Base-by-base conservation (phyloP, 768 basidiomycete species). In the Calocera cornea region DNA sequence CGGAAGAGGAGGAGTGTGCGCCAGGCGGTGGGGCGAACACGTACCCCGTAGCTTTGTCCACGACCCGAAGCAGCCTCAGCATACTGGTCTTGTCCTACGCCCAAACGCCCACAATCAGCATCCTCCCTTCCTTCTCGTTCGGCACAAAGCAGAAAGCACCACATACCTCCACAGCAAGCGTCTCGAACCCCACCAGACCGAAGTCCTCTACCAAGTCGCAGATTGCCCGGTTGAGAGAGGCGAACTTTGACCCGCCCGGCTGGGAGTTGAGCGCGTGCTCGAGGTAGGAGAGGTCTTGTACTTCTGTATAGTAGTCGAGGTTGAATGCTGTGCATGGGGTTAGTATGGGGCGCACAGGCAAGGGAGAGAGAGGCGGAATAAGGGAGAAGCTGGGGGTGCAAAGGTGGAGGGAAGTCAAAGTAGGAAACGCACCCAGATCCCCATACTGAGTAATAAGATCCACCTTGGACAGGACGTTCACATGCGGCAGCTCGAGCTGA, bases 281-380 rank as follows among this genome's bases (percentile, higher is more conserved):
- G 24, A 99, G 84, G 75, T 97, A 88, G 0, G 88, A 87, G 0
- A 99, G 81, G 74, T 99, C 95, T 76, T 97, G 94, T 0, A 97
- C 97, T 77, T 99, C 94, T 44, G 97, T 97, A 76, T 98, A 98
- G 76, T 90, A 99, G 71, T 93, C 91, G 33, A 99, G 87, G 73
- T 95, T 97, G 80, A 99, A 98, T 49, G 95, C 95, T 97, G 72
- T 11, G 36, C 14, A 63, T n/a, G 66, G 24, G 14, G 54, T 5
- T 16, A 34, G 64, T 3, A 65, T 11, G 24, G 11, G 34, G 64
- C n/a, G 29, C 41, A 2, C 17, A 66, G 33, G 41, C 17, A 38
- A 40, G 24, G 19, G 29, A 66, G 22, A 24, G 29, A 24, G 41
- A 40, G 22, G 44, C 12, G 31, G 64, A 68, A 40, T 33, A 67